These are phyloP conservation scores for Pythium aphanidermatum DNA, from an alignment of 352 stramenopile genomes.

Conservation along the genomic window DNA sequence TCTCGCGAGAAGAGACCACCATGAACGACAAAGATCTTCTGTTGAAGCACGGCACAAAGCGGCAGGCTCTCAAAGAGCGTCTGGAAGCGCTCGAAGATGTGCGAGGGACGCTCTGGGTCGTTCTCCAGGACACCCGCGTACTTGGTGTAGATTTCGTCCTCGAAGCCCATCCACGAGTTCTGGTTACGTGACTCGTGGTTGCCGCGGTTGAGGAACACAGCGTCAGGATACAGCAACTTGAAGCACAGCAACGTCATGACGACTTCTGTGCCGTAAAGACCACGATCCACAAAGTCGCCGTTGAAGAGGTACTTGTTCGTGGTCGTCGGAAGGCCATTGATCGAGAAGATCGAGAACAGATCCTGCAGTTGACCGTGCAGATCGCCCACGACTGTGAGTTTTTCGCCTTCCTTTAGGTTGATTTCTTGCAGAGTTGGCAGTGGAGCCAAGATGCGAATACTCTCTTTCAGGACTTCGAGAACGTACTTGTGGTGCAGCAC, in stretches of 20 bases:
- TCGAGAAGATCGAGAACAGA: constrained; percentile 92
- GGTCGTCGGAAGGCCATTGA: constrained; percentile 83
- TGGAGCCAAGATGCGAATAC: constrained; percentile 48
- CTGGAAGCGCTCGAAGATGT: constrained; percentile 68
- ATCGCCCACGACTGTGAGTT: constrained; percentile 91
- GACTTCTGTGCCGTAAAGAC: constrained; percentile 84
- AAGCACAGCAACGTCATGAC: constrained; percentile 74
- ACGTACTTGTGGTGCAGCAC: constrained; percentile 91
- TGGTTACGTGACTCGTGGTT: constrained; percentile 96
- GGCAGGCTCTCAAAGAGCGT: constrained; percentile 84
- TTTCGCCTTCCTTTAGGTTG: constrained; percentile 72
- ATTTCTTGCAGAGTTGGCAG: constrained; percentile 87
- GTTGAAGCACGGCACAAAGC: constrained; percentile 86
- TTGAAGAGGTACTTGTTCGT: constrained; percentile 97
- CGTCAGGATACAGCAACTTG: constrained; percentile 74
- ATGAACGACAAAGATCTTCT: constrained; percentile 93
- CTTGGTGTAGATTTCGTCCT: constrained; percentile 84
- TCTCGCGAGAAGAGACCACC: constrained; percentile 90
- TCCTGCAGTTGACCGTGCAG: constrained; percentile 94
- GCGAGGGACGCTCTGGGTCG: constrained; percentile 40
- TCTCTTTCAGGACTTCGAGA: constrained; percentile 74
- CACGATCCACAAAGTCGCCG: constrained; percentile 95
- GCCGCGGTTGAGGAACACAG: constrained; percentile 90
- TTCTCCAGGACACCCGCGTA: constrained; percentile 64
- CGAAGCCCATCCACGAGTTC: constrained; percentile 93